Conservation (phyloP, 2,329 filamentous ascomycete species). For the Exophiala viscosa region DNA sequence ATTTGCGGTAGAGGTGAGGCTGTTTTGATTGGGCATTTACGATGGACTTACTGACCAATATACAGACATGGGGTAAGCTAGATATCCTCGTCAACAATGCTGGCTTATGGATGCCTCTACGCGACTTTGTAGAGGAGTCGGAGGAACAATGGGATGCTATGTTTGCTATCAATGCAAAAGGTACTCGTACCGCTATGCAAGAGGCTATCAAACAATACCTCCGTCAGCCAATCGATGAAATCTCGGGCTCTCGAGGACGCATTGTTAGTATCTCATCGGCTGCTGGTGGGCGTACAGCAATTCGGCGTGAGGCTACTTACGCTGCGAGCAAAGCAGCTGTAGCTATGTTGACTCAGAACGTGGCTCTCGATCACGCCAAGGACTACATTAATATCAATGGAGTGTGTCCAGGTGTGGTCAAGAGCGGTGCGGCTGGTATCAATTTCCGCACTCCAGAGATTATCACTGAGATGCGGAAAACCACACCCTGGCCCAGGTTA, state of each 20-base stretch:
- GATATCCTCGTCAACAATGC: conserved; percentile 60
- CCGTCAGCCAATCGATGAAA: conserved; percentile 51
- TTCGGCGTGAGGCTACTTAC: conserved; percentile 32
- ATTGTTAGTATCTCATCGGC: conserved; percentile 51
- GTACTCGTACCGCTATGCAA: conserved; percentile 34
- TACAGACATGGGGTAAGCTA: conserved; percentile 4
- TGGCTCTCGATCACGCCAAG: conserved; percentile 42
- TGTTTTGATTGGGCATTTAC: neutral
- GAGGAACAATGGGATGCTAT: conserved; percentile 50
- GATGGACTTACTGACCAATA: neutral
- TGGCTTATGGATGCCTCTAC: conserved; percentile 31
- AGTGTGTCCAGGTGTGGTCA: conserved; percentile 39
- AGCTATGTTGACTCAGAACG: conserved; percentile 42
- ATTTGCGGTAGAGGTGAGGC: conserved; percentile 29
- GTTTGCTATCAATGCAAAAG: conserved; percentile 57
- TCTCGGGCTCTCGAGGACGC: conserved; percentile 41
- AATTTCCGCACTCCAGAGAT: conserved; percentile 6
- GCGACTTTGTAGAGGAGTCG: conserved; percentile 37
- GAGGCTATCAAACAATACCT: conserved; percentile 42
- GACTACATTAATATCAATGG: conserved; percentile 42
- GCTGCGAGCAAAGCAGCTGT: conserved; percentile 48
- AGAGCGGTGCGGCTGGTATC: conserved; percentile 3
- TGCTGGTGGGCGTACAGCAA: conserved; percentile 4
- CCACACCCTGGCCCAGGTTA: conserved; percentile 21
- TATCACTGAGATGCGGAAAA: conserved; percentile 13